phyloP scores from a whole-genome alignment of 1,284 basidiomycete species.

The Sporisorium reilianum region DNA sequence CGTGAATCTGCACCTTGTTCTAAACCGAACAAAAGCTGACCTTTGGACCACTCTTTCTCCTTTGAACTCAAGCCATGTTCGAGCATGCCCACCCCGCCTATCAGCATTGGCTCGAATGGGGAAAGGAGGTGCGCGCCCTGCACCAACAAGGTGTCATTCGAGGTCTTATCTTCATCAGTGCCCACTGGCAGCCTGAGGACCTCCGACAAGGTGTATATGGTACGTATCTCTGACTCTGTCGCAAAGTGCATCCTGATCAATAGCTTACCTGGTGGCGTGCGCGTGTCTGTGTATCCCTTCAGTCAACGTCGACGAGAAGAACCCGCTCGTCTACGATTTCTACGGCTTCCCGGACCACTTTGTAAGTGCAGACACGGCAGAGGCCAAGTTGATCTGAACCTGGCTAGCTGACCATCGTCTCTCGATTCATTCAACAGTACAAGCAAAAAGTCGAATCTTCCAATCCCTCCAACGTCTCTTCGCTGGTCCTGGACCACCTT shows the following conservation, averaged over 20 bases:
- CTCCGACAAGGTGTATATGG: constrained; percentile 39
- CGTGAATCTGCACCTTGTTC: neutral
- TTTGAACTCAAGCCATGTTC: constrained; percentile 67
- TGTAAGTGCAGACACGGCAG: constrained; percentile 10
- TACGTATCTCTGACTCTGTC: constrained; percentile 6
- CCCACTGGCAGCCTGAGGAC: constrained; percentile 72
- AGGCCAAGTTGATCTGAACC: no score
- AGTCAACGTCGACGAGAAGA: constrained; percentile 67
- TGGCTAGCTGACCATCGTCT: neutral
- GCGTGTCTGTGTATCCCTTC: neutral
- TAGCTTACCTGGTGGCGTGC: neutral
- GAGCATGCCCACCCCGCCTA: constrained; percentile 69
- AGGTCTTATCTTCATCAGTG: constrained; percentile 71
- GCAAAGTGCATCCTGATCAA: neutral
- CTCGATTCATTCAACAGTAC: constrained; percentile 57
- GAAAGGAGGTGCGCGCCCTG: constrained; percentile 59
- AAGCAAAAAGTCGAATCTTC: constrained; percentile 66
- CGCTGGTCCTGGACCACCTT: constrained; percentile 63
- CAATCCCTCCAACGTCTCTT: constrained; percentile 56
- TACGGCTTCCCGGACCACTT: constrained; percentile 68
- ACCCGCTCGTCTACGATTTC: constrained; percentile 72
- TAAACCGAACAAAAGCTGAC: neutral
- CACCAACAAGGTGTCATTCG: constrained; percentile 60
- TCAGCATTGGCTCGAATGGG: constrained; percentile 70
- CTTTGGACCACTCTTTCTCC: neutral